These are phyloP conservation scores for Abrus pulchellus DNA, from an alignment of 306 rosid genomes.

Conservation along the genomic window DNA sequence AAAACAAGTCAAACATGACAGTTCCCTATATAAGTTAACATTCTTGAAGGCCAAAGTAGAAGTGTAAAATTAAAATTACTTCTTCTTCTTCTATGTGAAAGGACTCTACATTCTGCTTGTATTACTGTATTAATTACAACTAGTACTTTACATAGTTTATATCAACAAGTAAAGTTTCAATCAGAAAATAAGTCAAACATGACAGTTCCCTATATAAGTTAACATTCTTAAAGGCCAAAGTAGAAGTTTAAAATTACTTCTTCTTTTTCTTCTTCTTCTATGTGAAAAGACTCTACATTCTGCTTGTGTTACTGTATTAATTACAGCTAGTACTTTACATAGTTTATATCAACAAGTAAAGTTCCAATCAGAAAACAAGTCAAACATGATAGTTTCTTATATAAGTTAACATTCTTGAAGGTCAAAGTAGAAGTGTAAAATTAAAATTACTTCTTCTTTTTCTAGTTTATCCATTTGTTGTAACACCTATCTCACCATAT, in stretches of 20 bases:
- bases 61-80: constrained; percentile 27
- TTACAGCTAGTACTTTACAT: no score
- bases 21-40: constrained; percentile 18
- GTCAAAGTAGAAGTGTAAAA: neutral
- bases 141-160: no score
- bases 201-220: constrained; percentile 13
- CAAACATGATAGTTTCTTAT: neutral
- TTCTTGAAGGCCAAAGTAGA: neutral
- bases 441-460: constrained; percentile 6
- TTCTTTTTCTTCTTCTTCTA: constrained; percentile 21
- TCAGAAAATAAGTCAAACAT: neutral
- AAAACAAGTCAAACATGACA: constrained; percentile 8
- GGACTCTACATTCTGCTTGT: no score
- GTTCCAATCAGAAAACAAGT: neutral
- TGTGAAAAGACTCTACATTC: no score
- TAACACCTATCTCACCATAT: neutral
- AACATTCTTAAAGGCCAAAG: neutral
- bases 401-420: constrained; percentile 18
- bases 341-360: no score
- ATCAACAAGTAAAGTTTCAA: no score
- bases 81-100: constrained; percentile 4
- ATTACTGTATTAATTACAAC: no score
- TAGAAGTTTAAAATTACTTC: constrained; percentile 12
- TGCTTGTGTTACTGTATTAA: no score
- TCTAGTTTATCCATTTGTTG: constrained; percentile 31